Evolutionary conservation across 352 stramenopile genomes (phyloP).

Genomic region (Globisporangium irregulare): DNA sequence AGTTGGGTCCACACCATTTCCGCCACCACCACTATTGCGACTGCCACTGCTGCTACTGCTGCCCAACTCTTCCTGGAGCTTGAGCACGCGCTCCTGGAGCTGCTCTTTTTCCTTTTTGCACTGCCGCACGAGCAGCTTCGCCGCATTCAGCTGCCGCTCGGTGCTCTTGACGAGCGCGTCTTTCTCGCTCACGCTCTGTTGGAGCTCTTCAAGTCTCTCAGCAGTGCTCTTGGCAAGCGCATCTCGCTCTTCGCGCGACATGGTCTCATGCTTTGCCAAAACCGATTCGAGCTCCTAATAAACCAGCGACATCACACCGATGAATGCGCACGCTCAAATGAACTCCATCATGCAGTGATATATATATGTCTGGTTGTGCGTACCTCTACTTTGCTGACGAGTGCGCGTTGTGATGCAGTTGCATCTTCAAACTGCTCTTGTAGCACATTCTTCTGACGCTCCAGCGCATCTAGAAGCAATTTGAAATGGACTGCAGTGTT

Average conservation of each 20-base stretch:
- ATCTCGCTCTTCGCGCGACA: constrained; percentile 38
- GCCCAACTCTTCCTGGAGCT: constrained; percentile 28
- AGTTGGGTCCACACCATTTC: background rate
- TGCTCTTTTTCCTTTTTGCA: constrained; percentile 74
- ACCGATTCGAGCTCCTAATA: constrained; percentile 42
- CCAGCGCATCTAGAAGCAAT: constrained; percentile 1
- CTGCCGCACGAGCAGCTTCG: constrained; percentile 63
- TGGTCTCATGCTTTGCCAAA: constrained; percentile 32
- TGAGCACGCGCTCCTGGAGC: constrained; percentile 38
- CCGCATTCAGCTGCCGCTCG: constrained; percentile 61
- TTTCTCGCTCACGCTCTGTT: constrained; percentile 41
- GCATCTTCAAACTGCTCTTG: constrained; percentile 17
- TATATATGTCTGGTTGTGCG: too few relatives aligned
- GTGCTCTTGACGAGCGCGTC: constrained; percentile 43
- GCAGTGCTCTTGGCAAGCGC: constrained; percentile 19
- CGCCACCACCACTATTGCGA: background rate
- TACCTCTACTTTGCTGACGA: constrained; percentile 22
- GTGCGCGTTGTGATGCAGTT: constrained; percentile 2
- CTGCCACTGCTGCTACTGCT: background rate
- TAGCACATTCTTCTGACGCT: constrained; percentile 18
- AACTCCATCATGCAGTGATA: too few relatives aligned
- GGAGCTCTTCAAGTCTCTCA: constrained; percentile 33
- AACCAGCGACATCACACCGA: background rate
- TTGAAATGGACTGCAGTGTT: background rate
- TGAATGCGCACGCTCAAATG: background rate